These are phyloP conservation scores for Aspergillus clavatus DNA, from an alignment of 2,329 filamentous ascomycete genomes.

Conservation along the genomic window DNA sequence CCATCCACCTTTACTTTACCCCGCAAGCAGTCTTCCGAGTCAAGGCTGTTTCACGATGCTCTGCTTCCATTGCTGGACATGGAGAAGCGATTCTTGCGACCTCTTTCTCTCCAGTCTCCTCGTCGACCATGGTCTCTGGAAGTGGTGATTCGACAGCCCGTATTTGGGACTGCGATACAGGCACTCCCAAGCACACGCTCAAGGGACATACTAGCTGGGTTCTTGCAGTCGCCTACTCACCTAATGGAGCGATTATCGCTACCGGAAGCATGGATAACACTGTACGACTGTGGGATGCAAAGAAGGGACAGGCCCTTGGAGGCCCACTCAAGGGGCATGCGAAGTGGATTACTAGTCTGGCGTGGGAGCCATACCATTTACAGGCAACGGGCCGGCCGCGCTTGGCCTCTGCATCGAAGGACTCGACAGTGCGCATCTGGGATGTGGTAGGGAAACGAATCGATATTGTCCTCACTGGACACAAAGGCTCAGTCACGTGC, in stretches of 20 bases:
- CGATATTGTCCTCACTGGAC: slow-evolving; percentile 78
- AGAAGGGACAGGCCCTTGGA: slow-evolving; percentile 69
- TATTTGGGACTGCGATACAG: slow-evolving; percentile 93
- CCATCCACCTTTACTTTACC: slow-evolving; percentile 59
- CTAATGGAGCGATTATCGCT: slow-evolving; percentile 73
- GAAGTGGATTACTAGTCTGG: slow-evolving; percentile 81
- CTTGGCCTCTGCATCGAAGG: slow-evolving; percentile 83
- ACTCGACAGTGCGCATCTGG: slow-evolving; percentile 84
- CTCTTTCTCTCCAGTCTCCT: slow-evolving; percentile 76
- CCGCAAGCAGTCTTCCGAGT: slow-evolving; percentile 94
- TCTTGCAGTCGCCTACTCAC: slow-evolving; percentile 78
- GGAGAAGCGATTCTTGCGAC: slow-evolving; percentile 83
- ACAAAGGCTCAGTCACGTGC: slow-evolving; percentile 84
- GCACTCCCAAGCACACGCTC: slow-evolving; percentile 79
- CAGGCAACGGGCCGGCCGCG: slow-evolving; percentile 69
- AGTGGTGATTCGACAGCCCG: slow-evolving; percentile 86
- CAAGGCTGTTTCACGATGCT: slow-evolving; percentile 83
- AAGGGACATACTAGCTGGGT: slow-evolving; percentile 90
- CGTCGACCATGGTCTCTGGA: slow-evolving; percentile 75
- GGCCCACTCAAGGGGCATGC: slow-evolving; percentile 74
- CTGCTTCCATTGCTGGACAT: slow-evolving; percentile 83
- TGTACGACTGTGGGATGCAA: slow-evolving; percentile 83
- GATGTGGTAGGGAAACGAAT: slow-evolving; percentile 71
- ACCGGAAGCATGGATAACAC: slow-evolving; percentile 92
- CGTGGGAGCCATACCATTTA: slow-evolving; percentile 91